Evolutionary conservation across 129 eudicot genomes (phyloP).

Genomic region (Artemisia argyi): DNA sequence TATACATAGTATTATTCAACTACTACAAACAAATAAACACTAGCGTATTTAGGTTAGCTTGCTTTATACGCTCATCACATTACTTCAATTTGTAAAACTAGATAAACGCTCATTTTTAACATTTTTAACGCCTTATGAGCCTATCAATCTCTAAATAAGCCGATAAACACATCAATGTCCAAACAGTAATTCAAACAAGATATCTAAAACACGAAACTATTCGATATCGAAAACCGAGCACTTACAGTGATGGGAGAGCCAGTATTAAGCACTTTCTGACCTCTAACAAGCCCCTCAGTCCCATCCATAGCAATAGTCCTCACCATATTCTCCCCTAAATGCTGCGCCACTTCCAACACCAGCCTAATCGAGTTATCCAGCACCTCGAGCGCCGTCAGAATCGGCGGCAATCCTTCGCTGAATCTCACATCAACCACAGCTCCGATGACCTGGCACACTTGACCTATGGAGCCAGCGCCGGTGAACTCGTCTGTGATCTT

Average conservation of each 20-base stretch:
- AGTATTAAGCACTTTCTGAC: slow-evolving; percentile 84
- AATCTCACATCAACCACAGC: slow-evolving; percentile 96
- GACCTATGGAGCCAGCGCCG: slow-evolving; percentile 45
- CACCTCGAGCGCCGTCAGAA: slow-evolving; percentile 91
- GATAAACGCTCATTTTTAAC: no score
- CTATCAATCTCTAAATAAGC: no score
- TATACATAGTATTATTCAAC: no score
- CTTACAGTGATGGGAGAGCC: slow-evolving; percentile 95
- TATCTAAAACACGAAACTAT: background rate
- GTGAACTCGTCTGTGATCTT: slow-evolving; percentile 51
- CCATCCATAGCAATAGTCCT: slow-evolving; percentile 99
- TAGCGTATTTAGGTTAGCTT: no score
- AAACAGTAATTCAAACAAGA: background rate
- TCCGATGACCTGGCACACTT: slow-evolving; percentile 94
- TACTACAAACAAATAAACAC: no score
- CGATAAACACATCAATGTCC: no score
- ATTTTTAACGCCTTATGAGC: no score
- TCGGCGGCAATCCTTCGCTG: slow-evolving; percentile 88
- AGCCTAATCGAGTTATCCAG: slow-evolving; percentile 64
- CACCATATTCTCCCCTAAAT: slow-evolving; percentile 87
- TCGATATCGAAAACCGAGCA: background rate
- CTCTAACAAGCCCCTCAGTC: slow-evolving; percentile 92
- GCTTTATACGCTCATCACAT: no score
- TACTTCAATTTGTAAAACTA: no score
- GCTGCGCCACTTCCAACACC: slow-evolving; percentile 93